Evolutionary conservation across 768 basidiomycete species (phyloP), one percentile per base, ranked within the genome.

Genomic region (Ramaria sp.): DNA sequence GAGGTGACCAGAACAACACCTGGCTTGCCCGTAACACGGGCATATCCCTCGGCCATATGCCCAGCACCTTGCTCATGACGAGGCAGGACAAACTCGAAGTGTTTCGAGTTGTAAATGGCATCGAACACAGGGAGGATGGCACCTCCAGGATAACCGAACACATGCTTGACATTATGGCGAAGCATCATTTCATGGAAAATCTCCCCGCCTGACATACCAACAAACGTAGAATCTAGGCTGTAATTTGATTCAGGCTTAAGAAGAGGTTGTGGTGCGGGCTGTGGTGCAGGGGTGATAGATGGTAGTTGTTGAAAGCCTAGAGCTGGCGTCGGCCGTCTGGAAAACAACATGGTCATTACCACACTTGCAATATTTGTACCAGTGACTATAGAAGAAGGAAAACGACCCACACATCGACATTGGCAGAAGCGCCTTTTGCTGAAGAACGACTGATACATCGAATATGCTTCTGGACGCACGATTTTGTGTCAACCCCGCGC

Each of bases 101-200:
- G 85, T 3, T 82, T 78, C 6, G 92, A 95, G 68, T 95, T 85
- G 77, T 97, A 87, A 69, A 98, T 99, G 66, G 96, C 96, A 67
- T 99, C 95, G 69, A 97, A 99, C n/a, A 99, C 96, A 58, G 95
- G 96, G 34, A 98, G 81, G 68, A 98, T 97, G 39, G 95, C 96
- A 56, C 95, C 95, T 42, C 94, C 94, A 7, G 95, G 95, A 70
- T 98, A 99, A 36, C 95, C 95, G 63, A 99, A 98, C 44, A 99
- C 78, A 63, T 97, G 90, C 69, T 94, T 96, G 61, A 98, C 94
- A 56, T 78, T 81, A 65, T 99, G 96, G 44, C 95, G 79, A 58
- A 94, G 83, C 90, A 99, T 95, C 95, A 99, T 98, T 71, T 99
- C 95, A 69, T 99, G 93, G 73, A 99, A 96, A 65, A 99, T 97